These are phyloP conservation scores for Candida chauliodis DNA, from an alignment of 805 yeast species.

Conservation along the genomic window DNA sequence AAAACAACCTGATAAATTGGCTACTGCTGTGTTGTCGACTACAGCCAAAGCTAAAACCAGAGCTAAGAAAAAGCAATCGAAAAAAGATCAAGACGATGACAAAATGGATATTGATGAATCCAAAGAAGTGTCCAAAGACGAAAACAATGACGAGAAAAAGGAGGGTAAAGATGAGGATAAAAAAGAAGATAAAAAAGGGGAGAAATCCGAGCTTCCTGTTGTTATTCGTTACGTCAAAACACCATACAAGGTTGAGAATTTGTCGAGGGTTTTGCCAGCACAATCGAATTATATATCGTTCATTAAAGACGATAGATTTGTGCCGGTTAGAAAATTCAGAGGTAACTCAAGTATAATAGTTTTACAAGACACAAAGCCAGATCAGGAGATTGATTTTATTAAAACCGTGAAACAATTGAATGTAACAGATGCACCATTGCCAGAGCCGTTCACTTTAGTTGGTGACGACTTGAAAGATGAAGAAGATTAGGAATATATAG, in stretches of 20 bases:
- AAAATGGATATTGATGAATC: conserved; percentile 41
- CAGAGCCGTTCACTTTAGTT: conserved; percentile 64
- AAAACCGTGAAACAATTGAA: conserved; percentile 81
- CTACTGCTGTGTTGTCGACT: conserved; percentile 91
- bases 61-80: conserved; percentile 62
- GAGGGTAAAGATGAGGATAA: conserved; percentile 37
- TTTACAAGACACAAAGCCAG: conserved; percentile 60
- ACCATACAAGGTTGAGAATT: conserved; percentile 69
- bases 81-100: conserved; percentile 45
- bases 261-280: conserved; percentile 85
- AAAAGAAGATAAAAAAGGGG: conserved; percentile 24
- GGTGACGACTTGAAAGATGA: conserved; percentile 50
- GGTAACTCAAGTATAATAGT: conserved; percentile 69
- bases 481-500: too few species aligned
- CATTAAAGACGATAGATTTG: conserved; percentile 67
- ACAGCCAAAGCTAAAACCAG: conserved; percentile 93
- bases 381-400: conserved; percentile 59
- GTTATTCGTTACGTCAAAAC: conserved; percentile 55
- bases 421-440: conserved; percentile 70
- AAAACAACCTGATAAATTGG: conserved; percentile 82
- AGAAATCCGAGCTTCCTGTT: conserved; percentile 25
- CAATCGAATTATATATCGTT: conserved; percentile 84
- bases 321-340: conserved; percentile 77
- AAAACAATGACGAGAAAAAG: conserved; percentile 12
- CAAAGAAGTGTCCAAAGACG: conserved; percentile 16